phyloP scores from a whole-genome alignment of 257 asterid species.

The Lithospermum erythrorhizon region DNA sequence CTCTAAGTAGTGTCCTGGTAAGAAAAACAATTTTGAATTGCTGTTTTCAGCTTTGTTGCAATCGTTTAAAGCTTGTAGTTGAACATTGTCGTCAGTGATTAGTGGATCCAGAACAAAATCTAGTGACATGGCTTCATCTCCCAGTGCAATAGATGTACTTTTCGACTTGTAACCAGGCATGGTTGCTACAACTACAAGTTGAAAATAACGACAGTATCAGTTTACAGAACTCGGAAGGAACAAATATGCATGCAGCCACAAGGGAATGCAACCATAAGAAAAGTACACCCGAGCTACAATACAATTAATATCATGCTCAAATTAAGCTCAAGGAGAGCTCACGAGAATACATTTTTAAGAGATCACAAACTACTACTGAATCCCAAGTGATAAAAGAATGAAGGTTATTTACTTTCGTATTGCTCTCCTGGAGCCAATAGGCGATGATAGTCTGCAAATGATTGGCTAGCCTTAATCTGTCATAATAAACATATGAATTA shows the following conservation, averaged over 20 bases:
- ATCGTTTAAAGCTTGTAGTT: constrained; percentile 20
- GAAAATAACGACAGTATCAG: constrained; percentile 1
- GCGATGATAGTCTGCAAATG: constrained; percentile 63
- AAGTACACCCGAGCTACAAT: not conserved
- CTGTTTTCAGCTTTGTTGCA: constrained; percentile 30
- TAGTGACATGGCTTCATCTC: constrained; percentile 46
- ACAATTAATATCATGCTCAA: not conserved
- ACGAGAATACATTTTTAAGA: not conserved
- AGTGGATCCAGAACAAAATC: constrained; percentile 65
- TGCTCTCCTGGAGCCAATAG: constrained; percentile 56
- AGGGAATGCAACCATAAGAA: not conserved
- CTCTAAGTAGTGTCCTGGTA: constrained; percentile 27
- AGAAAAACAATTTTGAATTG: constrained; percentile 14
- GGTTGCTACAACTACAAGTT: constrained; percentile 43
- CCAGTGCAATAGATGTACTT: constrained; percentile 40
- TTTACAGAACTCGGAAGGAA: not conserved
- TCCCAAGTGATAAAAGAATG: not conserved
- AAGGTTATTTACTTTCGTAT: constrained; percentile 47
- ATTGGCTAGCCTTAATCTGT: constrained; percentile 48
- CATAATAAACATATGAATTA: constrained; percentile 5
- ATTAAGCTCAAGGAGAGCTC: too few relatives aligned
- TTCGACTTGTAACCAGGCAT: constrained; percentile 60
- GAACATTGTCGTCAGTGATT: constrained; percentile 18
- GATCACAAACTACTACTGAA: not conserved
- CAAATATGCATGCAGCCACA: not conserved